Evolutionary conservation across 202 grass and related monocot species (phyloP).

Genomic region (Alloteropsis angusta): DNA sequence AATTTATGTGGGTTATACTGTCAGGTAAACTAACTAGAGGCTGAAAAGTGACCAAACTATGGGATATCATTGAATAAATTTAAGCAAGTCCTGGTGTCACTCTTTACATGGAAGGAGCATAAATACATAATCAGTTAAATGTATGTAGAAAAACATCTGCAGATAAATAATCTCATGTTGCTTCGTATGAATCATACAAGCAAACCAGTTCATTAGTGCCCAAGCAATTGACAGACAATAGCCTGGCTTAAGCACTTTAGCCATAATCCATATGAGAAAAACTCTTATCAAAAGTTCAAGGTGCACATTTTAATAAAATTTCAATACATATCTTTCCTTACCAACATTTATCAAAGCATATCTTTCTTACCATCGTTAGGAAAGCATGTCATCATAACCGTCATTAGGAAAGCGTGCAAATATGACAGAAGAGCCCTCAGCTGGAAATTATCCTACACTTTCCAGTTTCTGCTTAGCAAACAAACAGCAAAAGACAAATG

Average conservation of each 20-base stretch:
- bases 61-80: background rate
- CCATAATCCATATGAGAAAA: background rate
- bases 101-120: background rate
- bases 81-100: background rate
- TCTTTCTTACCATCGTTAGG: constrained; percentile 41
- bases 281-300: constrained; percentile 12
- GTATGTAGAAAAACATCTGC: background rate
- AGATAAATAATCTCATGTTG: background rate
- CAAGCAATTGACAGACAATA: background rate
- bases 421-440: constrained; percentile 28
- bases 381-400: constrained; percentile 46
- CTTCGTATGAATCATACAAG: background rate
- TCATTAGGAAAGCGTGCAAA: constrained; percentile 44
- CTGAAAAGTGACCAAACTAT: background rate
- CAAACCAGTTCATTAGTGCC: background rate
- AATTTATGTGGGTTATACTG: background rate
- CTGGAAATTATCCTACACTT: constrained; percentile 50
- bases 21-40: background rate
- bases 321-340: constrained; percentile 44
- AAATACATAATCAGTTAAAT: background rate
- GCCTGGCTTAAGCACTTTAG: background rate
- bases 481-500: constrained; percentile 48
- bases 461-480: constrained; percentile 61
- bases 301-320: constrained; percentile 13
- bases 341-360: constrained; percentile 47